A percentile compares a stretch with the other conserved stretches of the same genome.
phyloP scores from a whole-genome alignment of 2,329 filamentous ascomycete genomes.

The Cephalotrichum gorgonifer region DNA sequence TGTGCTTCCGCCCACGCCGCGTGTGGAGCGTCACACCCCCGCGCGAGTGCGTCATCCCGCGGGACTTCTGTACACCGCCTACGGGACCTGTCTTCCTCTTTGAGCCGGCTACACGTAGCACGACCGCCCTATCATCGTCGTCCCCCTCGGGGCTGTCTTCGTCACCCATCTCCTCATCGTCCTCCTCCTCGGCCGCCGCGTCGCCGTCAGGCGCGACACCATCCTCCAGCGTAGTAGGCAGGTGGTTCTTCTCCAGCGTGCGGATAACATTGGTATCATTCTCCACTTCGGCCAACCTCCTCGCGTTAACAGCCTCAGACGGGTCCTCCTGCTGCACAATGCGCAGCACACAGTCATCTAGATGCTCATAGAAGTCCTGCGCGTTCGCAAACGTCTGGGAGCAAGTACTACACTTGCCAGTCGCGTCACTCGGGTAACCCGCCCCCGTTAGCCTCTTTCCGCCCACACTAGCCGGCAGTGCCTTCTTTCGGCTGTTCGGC shows the following conservation, averaged over 20 bases:
- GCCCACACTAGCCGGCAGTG: constrained; percentile 20
- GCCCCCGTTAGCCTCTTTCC: constrained; percentile 57
- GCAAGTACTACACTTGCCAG: constrained; percentile 93
- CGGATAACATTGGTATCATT: constrained; percentile 51
- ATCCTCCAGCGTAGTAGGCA: constrained; percentile 30
- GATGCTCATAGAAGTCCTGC: constrained; percentile 97
- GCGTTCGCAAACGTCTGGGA: constrained; percentile 82
- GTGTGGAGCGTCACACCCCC: constrained; percentile 53
- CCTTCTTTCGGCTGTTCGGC: constrained; percentile 79
- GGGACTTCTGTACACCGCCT: constrained; percentile 54
- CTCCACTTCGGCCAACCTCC: constrained; percentile 55
- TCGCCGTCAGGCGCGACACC: constrained; percentile 44
- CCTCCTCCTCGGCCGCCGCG: constrained; percentile 43
- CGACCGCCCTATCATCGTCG: constrained; percentile 38
- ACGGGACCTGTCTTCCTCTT: constrained; percentile 48
- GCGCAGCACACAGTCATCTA: constrained; percentile 66
- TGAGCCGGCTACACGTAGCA: constrained; percentile 14
- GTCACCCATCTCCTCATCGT: constrained; percentile 38
- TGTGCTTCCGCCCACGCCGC: constrained; percentile 72
- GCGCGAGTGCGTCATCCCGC: constrained; percentile 68
- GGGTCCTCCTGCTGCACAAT: constrained; percentile 65
- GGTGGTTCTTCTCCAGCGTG: constrained; percentile 54
- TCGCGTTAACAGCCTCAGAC: constrained; percentile 57
- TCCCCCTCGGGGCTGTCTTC: constrained; percentile 45
- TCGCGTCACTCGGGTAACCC: constrained; percentile 63